Evolutionary conservation across 139 green algal species (phyloP).

Genomic region (Ulvella scutata): DNA sequence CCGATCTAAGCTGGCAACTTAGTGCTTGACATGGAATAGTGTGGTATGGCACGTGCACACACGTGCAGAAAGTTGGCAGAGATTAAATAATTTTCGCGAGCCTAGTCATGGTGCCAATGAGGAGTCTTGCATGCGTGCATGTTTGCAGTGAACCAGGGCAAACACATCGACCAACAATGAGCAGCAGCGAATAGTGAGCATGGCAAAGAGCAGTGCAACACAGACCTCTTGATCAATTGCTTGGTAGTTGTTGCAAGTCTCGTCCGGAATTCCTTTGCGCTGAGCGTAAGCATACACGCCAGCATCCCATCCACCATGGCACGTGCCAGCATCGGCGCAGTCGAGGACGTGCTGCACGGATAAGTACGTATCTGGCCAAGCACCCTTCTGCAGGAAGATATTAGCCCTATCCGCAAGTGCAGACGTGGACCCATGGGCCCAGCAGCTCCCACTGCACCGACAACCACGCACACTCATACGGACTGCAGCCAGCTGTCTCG

Average conservation of each 20-base stretch:
- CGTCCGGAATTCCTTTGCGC: slow-evolving; percentile 43
- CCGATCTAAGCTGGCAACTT: no score
- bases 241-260: slow-evolving; percentile 79
- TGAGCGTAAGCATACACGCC: slow-evolving; percentile 13
- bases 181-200: no score
- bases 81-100: no score
- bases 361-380: slow-evolving; percentile 40
- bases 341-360: slow-evolving; percentile 66
- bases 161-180: no score
- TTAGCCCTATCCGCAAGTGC: slow-evolving; percentile 70
- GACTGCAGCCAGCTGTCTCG: neutral
- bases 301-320: slow-evolving; percentile 34
- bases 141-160: no score
- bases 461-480: neutral
- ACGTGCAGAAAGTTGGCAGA: no score
- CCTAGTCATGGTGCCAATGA: no score
- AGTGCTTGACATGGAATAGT: no score
- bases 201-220: no score
- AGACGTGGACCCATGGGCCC: slow-evolving; percentile 57
- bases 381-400: slow-evolving; percentile 35
- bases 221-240: slow-evolving; percentile 32
- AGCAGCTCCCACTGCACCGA: slow-evolving; percentile 47
- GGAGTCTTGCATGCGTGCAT: no score
- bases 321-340: slow-evolving; percentile 58
- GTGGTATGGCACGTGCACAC: no score